A percentile compares a stretch with the other conserved stretches of the same genome.
Conservation (phyloP, 352 stramenopile genomes). For the Pythium utonaiense region DNA sequence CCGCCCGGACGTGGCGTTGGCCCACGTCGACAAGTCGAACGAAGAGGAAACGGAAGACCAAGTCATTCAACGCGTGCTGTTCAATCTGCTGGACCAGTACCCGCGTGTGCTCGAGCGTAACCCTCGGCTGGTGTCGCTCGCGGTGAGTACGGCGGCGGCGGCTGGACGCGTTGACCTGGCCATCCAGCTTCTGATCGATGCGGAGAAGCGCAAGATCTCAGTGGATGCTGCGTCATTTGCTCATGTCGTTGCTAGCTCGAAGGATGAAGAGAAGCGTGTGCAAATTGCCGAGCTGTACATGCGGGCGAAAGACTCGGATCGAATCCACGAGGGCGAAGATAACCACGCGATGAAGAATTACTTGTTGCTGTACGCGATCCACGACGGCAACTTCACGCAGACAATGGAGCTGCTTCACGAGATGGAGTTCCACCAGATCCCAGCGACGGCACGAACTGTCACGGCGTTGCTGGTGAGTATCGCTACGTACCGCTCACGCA, state of each 20-base stretch:
- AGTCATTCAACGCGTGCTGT: conserved; percentile 31
- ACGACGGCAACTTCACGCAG: conserved; percentile 70
- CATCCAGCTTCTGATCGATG: conserved; percentile 42
- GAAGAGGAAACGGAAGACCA: conserved; percentile 3
- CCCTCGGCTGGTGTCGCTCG: conserved; percentile 53
- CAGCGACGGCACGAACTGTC: conserved; percentile 36
- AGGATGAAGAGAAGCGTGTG: conserved; percentile 38
- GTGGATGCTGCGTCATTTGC: conserved; percentile 66
- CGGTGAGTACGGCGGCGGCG: conserved; percentile 48
- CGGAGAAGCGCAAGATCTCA: conserved; percentile 31
- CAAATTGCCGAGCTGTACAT: conserved; percentile 58
- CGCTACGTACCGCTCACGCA: conserved; percentile 38
- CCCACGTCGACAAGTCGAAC: not conserved
- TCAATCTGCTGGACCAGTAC: conserved; percentile 49
- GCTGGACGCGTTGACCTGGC: conserved; percentile 31
- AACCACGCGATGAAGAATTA: conserved; percentile 59
- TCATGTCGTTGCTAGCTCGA: conserved; percentile 48
- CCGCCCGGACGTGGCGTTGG: conserved; percentile 38
- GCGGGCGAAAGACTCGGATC: conserved; percentile 44
- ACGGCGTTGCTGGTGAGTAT: conserved; percentile 54
- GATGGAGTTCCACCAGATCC: conserved; percentile 67
- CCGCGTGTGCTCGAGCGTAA: conserved; percentile 35
- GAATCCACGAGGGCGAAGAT: conserved; percentile 46
- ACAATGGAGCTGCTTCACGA: conserved; percentile 75
- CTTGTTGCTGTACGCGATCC: conserved; percentile 53